A percentile compares a stretch with the other conserved stretches of the same genome.
These are phyloP conservation scores for Penicillium riverlandense DNA, from an alignment of 495 filamentous ascomycete genomes.

Conservation along the genomic window DNA sequence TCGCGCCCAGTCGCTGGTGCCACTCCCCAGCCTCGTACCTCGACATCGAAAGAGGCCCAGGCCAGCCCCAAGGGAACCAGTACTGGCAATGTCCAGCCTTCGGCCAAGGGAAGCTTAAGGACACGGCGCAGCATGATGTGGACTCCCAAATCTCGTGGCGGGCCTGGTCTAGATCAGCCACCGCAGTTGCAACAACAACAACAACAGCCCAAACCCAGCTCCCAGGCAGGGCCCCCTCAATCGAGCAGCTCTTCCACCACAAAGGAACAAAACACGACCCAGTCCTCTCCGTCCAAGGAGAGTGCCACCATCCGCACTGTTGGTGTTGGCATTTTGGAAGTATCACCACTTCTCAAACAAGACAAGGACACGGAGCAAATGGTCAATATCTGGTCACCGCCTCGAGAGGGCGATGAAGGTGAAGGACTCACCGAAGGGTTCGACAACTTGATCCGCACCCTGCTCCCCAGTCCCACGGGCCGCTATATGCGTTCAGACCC, in stretches of 20 bases:
- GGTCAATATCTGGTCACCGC: constrained; percentile 71
- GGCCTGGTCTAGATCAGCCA: constrained; percentile 19
- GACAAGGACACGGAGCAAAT: constrained; percentile 69
- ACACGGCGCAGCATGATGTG: constrained; percentile 81
- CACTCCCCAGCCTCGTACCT: constrained; percentile 18
- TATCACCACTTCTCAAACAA: constrained; percentile 71
- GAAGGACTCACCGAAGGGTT: constrained; percentile 54
- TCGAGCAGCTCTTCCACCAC: constrained; percentile 54
- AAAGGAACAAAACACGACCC: constrained; percentile 31
- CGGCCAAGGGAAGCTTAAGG: constrained; percentile 37
- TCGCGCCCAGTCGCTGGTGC: constrained; percentile 34
- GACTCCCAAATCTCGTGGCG: constrained; percentile 38
- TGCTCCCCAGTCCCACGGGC: constrained; percentile 64
- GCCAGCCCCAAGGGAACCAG: constrained; percentile 19
- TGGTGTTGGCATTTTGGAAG: constrained; percentile 73
- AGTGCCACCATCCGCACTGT: constrained; percentile 56
- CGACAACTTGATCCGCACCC: constrained; percentile 65
- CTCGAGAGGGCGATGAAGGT: constrained; percentile 48
- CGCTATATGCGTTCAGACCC: constrained; percentile 63
- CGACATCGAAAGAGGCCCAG: constrained; percentile 31
- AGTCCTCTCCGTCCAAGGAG: constrained; percentile 28
- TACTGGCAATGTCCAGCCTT: constrained; percentile 16
- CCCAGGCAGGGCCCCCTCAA: constrained; percentile 38
- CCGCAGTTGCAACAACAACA: not conserved
- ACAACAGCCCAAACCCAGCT: not conserved